phyloP scores from a whole-genome alignment of 768 basidiomycete species.

The Lentinula raphanica region DNA sequence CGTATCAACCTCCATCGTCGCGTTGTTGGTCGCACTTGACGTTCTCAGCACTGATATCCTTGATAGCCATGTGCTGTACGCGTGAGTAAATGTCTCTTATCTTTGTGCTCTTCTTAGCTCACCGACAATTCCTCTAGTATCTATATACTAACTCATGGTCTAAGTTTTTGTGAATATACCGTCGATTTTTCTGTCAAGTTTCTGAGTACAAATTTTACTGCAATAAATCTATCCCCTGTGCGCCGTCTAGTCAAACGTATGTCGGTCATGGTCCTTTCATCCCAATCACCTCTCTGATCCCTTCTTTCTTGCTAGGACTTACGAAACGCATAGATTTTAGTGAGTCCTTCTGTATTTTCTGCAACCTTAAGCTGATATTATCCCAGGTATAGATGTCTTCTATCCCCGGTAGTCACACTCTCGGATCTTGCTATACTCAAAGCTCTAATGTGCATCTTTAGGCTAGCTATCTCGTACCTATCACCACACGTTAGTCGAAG shows the following conservation, averaged over 20 bases:
- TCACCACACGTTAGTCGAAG: conserved; percentile 63
- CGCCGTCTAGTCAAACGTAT: conserved; percentile 60
- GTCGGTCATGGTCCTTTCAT: not conserved
- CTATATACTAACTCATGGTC: conserved; percentile 58
- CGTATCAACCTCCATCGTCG: conserved; percentile 56
- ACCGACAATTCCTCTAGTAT: conserved; percentile 24
- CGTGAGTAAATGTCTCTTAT: conserved; percentile 37
- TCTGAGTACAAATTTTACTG: conserved; percentile 51
- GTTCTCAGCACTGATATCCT: conserved; percentile 50
- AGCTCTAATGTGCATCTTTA: conserved; percentile 17
- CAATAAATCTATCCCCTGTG: conserved; percentile 47
- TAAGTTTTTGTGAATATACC: conserved; percentile 47
- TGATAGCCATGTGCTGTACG: conserved; percentile 58
- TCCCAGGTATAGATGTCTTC: conserved; percentile 70
- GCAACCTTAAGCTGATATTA: not conserved
- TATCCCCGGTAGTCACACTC: conserved; percentile 52
- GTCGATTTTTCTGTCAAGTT: not conserved
- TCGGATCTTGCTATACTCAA: not conserved
- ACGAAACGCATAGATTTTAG: conserved; percentile 71
- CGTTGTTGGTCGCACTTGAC: conserved; percentile 58
- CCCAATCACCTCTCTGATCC: not conserved
- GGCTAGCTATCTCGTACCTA: conserved; percentile 50
- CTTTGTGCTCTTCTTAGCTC: not conserved
- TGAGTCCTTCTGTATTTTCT: conserved; percentile 27
- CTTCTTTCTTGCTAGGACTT: conserved; percentile 33